phyloP scores from a whole-genome alignment of 2,329 filamentous ascomycete genomes.

The Colletotrichum trifolii region DNA sequence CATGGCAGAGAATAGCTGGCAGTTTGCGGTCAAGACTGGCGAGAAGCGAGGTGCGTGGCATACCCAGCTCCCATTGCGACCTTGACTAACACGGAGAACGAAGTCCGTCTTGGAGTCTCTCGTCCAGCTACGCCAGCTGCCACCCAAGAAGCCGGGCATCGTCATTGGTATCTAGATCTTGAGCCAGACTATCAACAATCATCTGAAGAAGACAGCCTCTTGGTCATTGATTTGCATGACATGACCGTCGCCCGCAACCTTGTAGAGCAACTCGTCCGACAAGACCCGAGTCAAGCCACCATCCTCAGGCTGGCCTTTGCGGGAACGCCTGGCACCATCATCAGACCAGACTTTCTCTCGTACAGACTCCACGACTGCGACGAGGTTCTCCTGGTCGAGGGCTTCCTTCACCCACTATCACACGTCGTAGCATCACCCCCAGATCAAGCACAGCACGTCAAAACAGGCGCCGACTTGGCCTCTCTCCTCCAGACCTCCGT shows the following conservation, averaged over 20 bases:
- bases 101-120: background rate
- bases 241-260: background rate
- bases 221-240: background rate
- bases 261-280: background rate
- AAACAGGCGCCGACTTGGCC: background rate
- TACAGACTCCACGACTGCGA: background rate
- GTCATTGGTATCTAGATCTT: background rate
- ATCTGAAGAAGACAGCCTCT: fast-evolving
- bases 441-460: background rate
- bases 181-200: background rate
- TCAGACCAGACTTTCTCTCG: constrained; percentile 1
- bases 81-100: background rate
- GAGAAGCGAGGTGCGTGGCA: background rate
- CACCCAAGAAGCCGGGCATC: too few species aligned
- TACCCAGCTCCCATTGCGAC: too few species aligned
- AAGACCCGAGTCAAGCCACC: background rate
- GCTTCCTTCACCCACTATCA: background rate
- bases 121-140: background rate
- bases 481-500: background rate
- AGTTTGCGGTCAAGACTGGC: background rate
- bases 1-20: background rate
- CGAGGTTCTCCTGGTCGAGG: background rate
- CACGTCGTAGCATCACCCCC: background rate
- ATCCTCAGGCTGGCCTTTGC: background rate
- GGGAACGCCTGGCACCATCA: background rate